Evolutionary conservation across 2,329 filamentous ascomycete species (phyloP).

Genomic region (Talaromyces sp.): DNA sequence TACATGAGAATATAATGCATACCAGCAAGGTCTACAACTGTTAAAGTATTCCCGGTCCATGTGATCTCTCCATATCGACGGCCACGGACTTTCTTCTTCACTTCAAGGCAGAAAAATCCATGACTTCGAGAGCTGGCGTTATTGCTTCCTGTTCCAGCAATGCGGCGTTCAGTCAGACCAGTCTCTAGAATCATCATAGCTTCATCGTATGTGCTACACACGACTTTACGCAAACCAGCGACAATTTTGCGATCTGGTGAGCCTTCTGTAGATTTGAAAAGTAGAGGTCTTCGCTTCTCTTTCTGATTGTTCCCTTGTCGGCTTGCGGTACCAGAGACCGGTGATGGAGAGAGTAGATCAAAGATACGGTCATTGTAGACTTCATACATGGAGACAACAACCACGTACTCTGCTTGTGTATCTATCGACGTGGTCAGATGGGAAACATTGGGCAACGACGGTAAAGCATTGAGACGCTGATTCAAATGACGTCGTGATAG

Average conservation of each 20-base stretch:
- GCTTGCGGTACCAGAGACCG: slow-evolving; percentile 38
- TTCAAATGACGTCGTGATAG: slow-evolving; percentile 56
- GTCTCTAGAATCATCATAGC: slow-evolving; percentile 86
- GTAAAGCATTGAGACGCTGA: slow-evolving; percentile 64
- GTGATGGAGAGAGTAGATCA: slow-evolving; percentile 67
- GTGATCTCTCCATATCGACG: slow-evolving; percentile 50
- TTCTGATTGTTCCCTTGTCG: slow-evolving; percentile 52
- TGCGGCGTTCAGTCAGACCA: slow-evolving; percentile 76
- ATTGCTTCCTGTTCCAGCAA: slow-evolving; percentile 88
- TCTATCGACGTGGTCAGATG: slow-evolving; percentile 63
- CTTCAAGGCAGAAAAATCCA: slow-evolving; percentile 91
- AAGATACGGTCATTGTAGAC: slow-evolving; percentile 99
- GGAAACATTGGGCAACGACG: slow-evolving; percentile 69
- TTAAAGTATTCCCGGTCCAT: slow-evolving; percentile 75
- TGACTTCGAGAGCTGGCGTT: slow-evolving; percentile 88
- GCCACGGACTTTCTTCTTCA: slow-evolving; percentile 67
- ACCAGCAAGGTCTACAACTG: slow-evolving; percentile 86
- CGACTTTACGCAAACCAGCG: slow-evolving; percentile 81
- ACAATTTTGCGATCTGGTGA: slow-evolving; percentile 93
- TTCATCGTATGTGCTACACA: slow-evolving; percentile 76
- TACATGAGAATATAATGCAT: slow-evolving; percentile 17
- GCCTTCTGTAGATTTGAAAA: slow-evolving; percentile 87
- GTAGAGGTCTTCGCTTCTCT: slow-evolving; percentile 70
- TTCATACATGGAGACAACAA: slow-evolving; percentile 96
- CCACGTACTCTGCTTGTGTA: slow-evolving; percentile 69